Evolutionary conservation across 2,329 filamentous ascomycete genomes (phyloP).

Genomic region (Verticillium nubilum): DNA sequence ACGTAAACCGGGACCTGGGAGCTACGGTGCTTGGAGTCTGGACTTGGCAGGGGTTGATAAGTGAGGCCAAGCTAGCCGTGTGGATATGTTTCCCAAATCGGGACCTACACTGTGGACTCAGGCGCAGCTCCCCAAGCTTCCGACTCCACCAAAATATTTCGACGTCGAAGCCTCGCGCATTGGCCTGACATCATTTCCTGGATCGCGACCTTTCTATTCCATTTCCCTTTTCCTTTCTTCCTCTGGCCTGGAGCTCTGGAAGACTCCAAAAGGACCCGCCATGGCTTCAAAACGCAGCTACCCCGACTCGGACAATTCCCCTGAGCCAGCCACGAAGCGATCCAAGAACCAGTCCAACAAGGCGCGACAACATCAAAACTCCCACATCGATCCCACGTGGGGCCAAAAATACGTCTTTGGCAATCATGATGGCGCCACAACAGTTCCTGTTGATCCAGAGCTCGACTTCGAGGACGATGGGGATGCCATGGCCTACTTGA

Average conservation of each 20-base stretch:
- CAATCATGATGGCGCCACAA: conserved; percentile 42
- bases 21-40: no score
- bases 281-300: conserved; percentile 31
- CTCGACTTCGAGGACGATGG: conserved; percentile 62
- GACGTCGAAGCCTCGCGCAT: no score
- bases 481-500: conserved; percentile 65
- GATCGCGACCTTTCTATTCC: background rate
- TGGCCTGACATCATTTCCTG: background rate
- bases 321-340: conserved; percentile 15
- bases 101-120: background rate
- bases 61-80: no score
- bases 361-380: conserved; percentile 34
- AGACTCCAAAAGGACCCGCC: background rate
- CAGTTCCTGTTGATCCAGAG: conserved; percentile 45
- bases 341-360: conserved; percentile 21
- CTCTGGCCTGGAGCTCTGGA: background rate
- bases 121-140: background rate
- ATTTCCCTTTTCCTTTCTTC: background rate
- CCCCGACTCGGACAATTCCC: conserved; percentile 18
- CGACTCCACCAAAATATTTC: background rate
- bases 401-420: conserved; percentile 70
- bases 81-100: no score
- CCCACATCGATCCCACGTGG: conserved; percentile 56
- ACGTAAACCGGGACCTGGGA: no score
- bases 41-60: no score